These are phyloP conservation scores for Aquilaria malaccensis DNA, from an alignment of 345 rosid species.

Conservation along the genomic window DNA sequence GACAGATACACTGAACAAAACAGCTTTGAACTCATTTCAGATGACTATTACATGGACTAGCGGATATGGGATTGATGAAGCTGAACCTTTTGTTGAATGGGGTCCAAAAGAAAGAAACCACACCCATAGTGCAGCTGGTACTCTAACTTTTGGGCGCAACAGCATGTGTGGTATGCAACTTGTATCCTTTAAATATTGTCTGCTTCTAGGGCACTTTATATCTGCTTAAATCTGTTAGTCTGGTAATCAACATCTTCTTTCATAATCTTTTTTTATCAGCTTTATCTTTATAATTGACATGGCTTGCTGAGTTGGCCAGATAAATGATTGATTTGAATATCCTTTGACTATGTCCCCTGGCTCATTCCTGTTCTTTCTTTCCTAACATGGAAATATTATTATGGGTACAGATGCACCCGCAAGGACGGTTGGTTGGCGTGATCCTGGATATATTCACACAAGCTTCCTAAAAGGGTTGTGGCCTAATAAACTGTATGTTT, in stretches of 20 bases:
- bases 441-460: conserved; percentile 22
- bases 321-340: background rate
- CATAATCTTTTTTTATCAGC: no score
- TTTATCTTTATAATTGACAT: no score
- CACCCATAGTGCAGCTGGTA: conserved; percentile 42
- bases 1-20: background rate
- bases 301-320: background rate
- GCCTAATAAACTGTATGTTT: conserved; percentile 25
- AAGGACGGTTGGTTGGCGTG: conserved; percentile 23
- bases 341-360: no score
- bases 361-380: no score
- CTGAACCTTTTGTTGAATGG: conserved; percentile 62
- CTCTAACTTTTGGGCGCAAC: conserved; percentile 35
- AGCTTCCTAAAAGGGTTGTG: conserved; percentile 17
- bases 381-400: conserved; percentile 1
- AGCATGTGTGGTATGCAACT: conserved; percentile 45
- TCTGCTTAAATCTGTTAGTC: background rate
- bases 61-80: conserved; percentile 42
- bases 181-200: background rate
- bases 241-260: background rate
- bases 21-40: conserved; percentile 17
- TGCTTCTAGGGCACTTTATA: background rate
- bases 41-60: conserved; percentile 81
- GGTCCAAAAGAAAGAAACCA: conserved; percentile 30
- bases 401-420: conserved; percentile 23